Base-by-base conservation (phyloP, 2,329 filamentous ascomycete species). In the Allantophomopsis cytisporea region DNA sequence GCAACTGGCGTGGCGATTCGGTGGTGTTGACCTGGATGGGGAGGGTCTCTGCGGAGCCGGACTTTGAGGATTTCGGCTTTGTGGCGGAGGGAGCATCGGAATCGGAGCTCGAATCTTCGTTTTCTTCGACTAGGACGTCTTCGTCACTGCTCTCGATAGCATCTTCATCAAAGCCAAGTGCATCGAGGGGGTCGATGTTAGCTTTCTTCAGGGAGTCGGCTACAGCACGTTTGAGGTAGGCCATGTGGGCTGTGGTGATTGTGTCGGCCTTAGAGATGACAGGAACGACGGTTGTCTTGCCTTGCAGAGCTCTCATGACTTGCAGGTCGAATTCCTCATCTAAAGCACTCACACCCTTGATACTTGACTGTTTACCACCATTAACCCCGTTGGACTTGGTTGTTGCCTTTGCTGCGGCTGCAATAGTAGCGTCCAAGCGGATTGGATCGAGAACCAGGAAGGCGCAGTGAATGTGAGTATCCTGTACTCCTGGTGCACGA, bases 211-310 rank as follows among this genome's bases (percentile, higher is more conserved):
- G 69, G 50, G 83, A 88, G 39, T 85, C 76, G 77, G 84, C 93
- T 28, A 98, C 88, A 11, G 81, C 80, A 61, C 81, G 86, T 68
- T 95, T 95, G 48, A 98, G 72, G 51, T 85, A 80, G 35, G 75
- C 69, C 91, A 96, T 96, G 61, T 98, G 91, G 39, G 83, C 82
- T 0, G 83, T 80, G n/a, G 91, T 96, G 51, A 96, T 83, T 12
- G 88, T 95, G 58, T 98, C 91, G 31, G 91, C 89, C 63, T 98
- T 98, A 56, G 87, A 83, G 54, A 98, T 89, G 42, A 98, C 80
- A 0, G 91, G 91, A 36, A 98, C 85, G 43, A 96, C 86, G 0
- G 86, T 94, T 0, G 91, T 96, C 68, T 94, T 95, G 51, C 84
- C 83, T 58, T 94, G 80, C 20, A 98, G 72, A 13, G 82, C 83